Conservation (phyloP, 345 rosid species). For the Salix viminalis region DNA sequence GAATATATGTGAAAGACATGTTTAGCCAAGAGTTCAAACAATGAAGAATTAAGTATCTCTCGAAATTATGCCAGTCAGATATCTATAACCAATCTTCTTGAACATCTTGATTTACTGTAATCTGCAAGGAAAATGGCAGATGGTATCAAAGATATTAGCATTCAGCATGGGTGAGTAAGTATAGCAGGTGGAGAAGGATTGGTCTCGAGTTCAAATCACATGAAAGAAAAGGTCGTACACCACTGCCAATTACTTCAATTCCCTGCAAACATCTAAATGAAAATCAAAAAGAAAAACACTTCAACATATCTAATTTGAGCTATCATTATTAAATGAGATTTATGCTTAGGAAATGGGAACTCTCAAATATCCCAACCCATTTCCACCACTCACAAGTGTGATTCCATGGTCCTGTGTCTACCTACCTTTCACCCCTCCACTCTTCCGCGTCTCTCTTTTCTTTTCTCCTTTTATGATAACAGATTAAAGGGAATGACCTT, state of each 20-base stretch:
- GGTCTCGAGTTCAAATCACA: background rate
- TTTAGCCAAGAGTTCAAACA: background rate
- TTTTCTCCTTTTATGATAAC: background rate
- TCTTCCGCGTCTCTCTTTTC: slow-evolving; percentile 29
- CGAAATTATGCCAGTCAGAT: no score
- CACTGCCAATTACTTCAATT: background rate
- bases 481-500: background rate
- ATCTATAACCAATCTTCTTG: background rate
- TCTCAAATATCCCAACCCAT: background rate
- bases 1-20: background rate
- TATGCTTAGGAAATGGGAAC: background rate
- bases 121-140: background rate
- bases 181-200: background rate
- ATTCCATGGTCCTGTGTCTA: background rate
- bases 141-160: background rate
- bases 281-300: no score
- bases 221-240: no score
- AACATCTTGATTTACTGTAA: background rate
- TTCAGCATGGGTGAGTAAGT: background rate
- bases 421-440: slow-evolving; percentile 23
- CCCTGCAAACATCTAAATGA: background rate
- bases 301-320: no score
- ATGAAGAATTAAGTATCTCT: no score
- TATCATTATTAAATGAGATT: background rate
- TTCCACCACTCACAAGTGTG: background rate